phyloP scores from a whole-genome alignment of 2,329 filamentous ascomycete species.

The Colletotrichum lentis region DNA sequence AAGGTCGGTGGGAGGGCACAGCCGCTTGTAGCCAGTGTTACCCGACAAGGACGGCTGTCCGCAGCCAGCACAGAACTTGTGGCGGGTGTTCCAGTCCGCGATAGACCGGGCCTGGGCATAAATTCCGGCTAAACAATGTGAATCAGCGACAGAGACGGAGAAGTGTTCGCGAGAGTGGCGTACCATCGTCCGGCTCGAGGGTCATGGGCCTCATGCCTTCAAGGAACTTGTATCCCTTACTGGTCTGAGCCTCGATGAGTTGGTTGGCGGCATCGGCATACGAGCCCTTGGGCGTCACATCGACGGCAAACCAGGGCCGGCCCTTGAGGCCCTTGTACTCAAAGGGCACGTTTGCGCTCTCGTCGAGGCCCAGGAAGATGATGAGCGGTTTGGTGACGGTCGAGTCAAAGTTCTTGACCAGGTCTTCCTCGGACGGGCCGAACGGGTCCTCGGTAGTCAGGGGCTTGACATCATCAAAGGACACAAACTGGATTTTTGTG shows the following conservation, averaged over 20 bases:
- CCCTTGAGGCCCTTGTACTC: constrained; percentile 77
- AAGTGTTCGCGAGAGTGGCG: constrained; percentile 33
- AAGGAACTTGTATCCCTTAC: constrained; percentile 70
- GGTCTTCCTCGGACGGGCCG: constrained; percentile 73
- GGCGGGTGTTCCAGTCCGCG: constrained; percentile 92
- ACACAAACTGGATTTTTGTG: constrained; percentile 71
- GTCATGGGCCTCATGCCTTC: constrained; percentile 70
- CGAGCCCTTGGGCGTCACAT: constrained; percentile 77
- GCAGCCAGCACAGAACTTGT: constrained; percentile 90
- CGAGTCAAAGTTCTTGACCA: constrained; percentile 79
- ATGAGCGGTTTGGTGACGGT: constrained; percentile 71
- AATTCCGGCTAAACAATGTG: constrained; percentile 72
- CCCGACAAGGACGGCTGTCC: constrained; percentile 82
- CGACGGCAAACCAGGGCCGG: constrained; percentile 86
- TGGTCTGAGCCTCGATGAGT: constrained; percentile 53
- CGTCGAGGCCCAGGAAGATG: constrained; percentile 86
- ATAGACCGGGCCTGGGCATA: constrained; percentile 89
- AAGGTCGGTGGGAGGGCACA: constrained; percentile 76
- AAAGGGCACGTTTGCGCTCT: constrained; percentile 61
- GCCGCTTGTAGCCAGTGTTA: constrained; percentile 81
- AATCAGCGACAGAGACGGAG: constrained; percentile 26
- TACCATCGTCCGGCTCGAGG: constrained; percentile 69
- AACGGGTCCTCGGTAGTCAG: constrained; percentile 79
- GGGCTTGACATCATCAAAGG: constrained; percentile 71
- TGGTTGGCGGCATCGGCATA: constrained; percentile 68